Evolutionary conservation across 352 stramenopile genomes (phyloP).

Genomic region (Blastocystis sp.): DNA sequence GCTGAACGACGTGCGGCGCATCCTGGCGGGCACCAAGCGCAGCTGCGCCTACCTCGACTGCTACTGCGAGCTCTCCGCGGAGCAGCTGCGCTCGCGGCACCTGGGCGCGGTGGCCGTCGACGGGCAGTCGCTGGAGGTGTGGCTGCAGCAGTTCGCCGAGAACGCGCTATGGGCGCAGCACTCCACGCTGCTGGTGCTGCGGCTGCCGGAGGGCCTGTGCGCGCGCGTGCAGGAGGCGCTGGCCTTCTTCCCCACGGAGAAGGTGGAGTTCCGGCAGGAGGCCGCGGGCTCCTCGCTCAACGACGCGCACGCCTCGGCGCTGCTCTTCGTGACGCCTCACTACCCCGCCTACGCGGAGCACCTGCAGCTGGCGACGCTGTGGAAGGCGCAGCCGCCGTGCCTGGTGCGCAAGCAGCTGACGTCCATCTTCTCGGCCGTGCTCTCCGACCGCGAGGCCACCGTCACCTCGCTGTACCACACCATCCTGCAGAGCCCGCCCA

Average conservation of each 20-base stretch:
- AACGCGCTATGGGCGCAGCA: not conserved
- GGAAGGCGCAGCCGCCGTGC: not conserved
- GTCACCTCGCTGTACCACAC: constrained; percentile 12
- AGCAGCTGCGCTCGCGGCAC: not conserved
- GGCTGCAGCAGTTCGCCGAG: constrained; percentile 12
- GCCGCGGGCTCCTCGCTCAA: constrained; percentile 17
- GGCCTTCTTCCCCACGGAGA: not conserved
- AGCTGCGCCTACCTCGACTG: constrained; percentile 7
- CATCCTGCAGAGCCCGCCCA: not conserved
- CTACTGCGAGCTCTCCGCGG: not conserved
- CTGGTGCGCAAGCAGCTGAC: constrained; percentile 14
- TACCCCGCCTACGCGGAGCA: constrained; percentile 8
- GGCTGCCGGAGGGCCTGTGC: not conserved
- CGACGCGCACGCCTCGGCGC: not conserved
- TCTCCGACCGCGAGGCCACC: constrained; percentile 7
- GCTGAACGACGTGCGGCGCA: not conserved
- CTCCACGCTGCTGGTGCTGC: not conserved
- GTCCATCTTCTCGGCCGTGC: constrained; percentile 13
- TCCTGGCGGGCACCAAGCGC: not conserved
- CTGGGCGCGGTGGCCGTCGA: not conserved
- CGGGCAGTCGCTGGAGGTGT: not conserved
- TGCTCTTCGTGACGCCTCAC: not conserved
- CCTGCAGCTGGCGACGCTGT: constrained; percentile 10
- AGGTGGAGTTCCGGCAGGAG: constrained; percentile 24
- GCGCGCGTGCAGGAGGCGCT: not conserved